Base-by-base conservation (phyloP, 495 filamentous ascomycete genomes). In the Halenospora varia region DNA sequence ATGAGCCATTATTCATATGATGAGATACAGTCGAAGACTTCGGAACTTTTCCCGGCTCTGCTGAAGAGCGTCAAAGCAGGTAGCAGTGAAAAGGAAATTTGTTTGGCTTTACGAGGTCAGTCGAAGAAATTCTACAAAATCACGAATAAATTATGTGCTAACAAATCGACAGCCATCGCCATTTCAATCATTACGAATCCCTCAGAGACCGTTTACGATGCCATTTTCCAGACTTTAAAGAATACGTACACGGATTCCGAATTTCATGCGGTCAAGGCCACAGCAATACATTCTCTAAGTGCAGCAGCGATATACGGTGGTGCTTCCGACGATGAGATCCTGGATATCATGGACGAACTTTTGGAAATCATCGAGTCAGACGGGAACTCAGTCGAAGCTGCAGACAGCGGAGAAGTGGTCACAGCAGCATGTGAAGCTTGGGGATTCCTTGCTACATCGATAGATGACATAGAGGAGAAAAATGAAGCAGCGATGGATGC, bases 331-430 rank as follows among this genome's bases (percentile, higher is more conserved):
- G 78, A 81, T 20, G 88, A 83, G 18, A 86, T 84, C 1, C 77
- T 88, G 48, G 86, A 92, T 39, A 79, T 90, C 48, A 89, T 97
- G 80, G 84, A 87, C 1, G 93, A 88, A 59, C 71, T 96, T 25
- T 74, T 96, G 17, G 92, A 96, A 59, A 91, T 97, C 35, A 75
- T 94, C 47, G 85, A 90, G 46, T 92, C 87, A 18, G 92, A 98
- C 60, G 94, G 94, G 1, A 75, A 84, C 40, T 81, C 77, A 0
- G 79, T 96, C 23, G 83, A 81, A 9, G 93, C 93, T 6, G 73
- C 75, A 10, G 92, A 97, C 62, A 87, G 84, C 59, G 81, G 79
- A 0, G 78, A 74, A 10, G 84, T 92, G n/a, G 92, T 98, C 15
- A 78, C 83, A 2, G 90, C 93, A 0, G 92, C 93, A 2, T 77